Evolutionary conservation across 441 rosid genomes (phyloP).

Genomic region (Populus hybrid): DNA sequence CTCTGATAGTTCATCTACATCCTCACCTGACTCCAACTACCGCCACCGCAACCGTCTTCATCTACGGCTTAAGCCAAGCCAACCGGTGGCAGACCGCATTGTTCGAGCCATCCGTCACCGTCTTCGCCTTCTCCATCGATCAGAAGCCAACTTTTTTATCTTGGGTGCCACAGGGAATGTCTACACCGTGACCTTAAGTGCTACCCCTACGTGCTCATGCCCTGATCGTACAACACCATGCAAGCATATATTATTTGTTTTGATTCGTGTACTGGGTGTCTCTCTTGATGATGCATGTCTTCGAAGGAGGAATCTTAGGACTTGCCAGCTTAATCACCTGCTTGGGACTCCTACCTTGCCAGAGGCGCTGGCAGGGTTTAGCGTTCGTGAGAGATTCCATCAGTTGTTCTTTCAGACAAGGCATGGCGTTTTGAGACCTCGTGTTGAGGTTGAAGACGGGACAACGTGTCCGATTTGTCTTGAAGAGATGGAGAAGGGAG

Average conservation of each 20-base stretch:
- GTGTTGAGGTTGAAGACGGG: slow-evolving; percentile 40
- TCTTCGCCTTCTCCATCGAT: slow-evolving; percentile 66
- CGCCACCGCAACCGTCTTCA: slow-evolving; percentile 23
- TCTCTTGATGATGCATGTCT: slow-evolving; percentile 60
- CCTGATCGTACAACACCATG: slow-evolving; percentile 79
- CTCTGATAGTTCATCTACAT: slow-evolving; percentile 21
- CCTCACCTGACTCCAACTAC: slow-evolving; percentile 14
- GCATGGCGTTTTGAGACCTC: background rate
- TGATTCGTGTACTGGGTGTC: slow-evolving; percentile 66
- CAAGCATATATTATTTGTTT: slow-evolving; percentile 74
- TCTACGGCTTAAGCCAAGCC: slow-evolving; percentile 30
- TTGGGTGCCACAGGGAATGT: slow-evolving; percentile 86
- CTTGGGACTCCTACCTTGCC: slow-evolving; percentile 41
- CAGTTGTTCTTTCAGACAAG: slow-evolving; percentile 37
- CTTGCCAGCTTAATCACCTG: slow-evolving; percentile 52
- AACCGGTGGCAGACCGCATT: slow-evolving; percentile 55
- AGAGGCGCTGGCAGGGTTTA: slow-evolving; percentile 47
- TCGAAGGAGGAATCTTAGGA: slow-evolving; percentile 54
- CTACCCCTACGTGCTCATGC: slow-evolving; percentile 71
- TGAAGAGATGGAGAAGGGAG: slow-evolving; percentile 53
- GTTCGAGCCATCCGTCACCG: slow-evolving; percentile 64
- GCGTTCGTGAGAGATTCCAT: slow-evolving; percentile 56
- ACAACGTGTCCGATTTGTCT: slow-evolving; percentile 64
- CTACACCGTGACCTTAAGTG: slow-evolving; percentile 56
- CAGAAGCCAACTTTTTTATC: slow-evolving; percentile 54